phyloP scores from a whole-genome alignment of 495 filamentous ascomycete species.

The Evernia prunastri region DNA sequence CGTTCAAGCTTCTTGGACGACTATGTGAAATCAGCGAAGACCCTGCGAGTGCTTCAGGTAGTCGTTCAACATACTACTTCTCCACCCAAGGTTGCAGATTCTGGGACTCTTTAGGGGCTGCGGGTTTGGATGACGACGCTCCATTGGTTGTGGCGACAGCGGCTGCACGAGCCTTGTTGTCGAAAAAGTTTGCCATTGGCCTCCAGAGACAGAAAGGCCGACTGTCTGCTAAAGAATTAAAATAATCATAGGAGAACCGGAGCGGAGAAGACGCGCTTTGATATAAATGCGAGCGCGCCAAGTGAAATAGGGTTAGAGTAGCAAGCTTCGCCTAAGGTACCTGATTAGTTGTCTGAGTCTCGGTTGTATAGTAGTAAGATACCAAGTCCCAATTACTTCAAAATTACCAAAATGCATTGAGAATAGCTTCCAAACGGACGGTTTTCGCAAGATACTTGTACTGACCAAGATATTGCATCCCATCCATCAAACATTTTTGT shows the following conservation, averaged over 20 bases:
- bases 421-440: not conserved
- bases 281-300: not conserved
- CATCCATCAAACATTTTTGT: not conserved
- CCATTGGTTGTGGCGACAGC: constrained; percentile 55
- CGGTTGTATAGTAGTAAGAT: too few species aligned
- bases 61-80: constrained; percentile 73
- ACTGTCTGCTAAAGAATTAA: not conserved
- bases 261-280: not conserved
- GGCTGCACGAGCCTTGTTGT: constrained; percentile 84
- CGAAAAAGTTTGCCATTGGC: constrained; percentile 80
- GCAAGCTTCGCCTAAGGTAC: not conserved
- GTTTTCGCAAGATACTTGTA: not conserved
- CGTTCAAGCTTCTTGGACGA: constrained; percentile 84
- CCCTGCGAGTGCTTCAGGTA: constrained; percentile 1
- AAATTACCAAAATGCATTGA: not conserved
- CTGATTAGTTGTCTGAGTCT: too few species aligned
- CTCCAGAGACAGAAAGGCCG: not conserved
- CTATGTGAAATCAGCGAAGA: constrained; percentile 40
- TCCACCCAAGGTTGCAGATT: constrained; percentile 93
- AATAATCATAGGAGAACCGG: too few species aligned
- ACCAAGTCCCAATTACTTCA: too few species aligned
- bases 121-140: constrained; percentile 43
- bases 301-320: too few species aligned
- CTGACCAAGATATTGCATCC: not conserved
- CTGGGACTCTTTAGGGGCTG: constrained; percentile 54